Evolutionary conservation across 164 flowering plant species (phyloP), one percentile per base, ranked within the genome.

Genomic region (Malania oleifera): DNA sequence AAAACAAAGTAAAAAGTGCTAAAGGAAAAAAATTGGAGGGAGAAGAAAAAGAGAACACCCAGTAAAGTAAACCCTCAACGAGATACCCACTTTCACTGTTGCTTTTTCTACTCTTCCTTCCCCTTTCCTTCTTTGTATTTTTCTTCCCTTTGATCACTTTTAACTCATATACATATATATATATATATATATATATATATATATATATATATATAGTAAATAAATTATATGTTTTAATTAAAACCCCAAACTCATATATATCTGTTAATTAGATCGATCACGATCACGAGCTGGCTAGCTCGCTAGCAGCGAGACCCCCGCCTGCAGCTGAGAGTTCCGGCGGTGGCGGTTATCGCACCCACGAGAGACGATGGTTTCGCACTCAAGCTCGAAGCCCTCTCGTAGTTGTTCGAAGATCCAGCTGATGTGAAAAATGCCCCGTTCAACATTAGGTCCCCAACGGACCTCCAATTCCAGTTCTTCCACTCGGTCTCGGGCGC

Each of bases 391-490:
- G 91, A 87, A 0, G 96, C 96, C 69, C 37, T 87, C 0, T 86
- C 86, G 45, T 85, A 87, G 72, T 85, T 85, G 0, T 83, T 77
- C 0, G 91, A 83, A 3, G 84, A 80, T 6, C 84, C 91, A 0
- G 82, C 84, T 10, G 79, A 43, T 2, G 84, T 83, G 61, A 87
- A 87, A 63, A 50, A 85, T 13, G 96, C 96, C 37, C 96, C 96
- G 40, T 87, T 87, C 56, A 87, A 29, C 73, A 82, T n/a, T 34
- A 85, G 25, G 51, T 87, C 95, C 27, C 95, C 95, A 41, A 78
- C 85, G 0, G 95, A 81, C 40, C 91, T 81, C 95, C 95, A 87
- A 61, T 87, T 85, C 95, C 95, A 87, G 46, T 63, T 56, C 67
- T 61, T 80, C 95, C 95, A 87, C 41, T 83, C 81, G 59, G 78